A percentile compares a stretch with the other conserved stretches of the same genome.
Conservation (phyloP, 2,329 filamentous ascomycete species). For the Beauveria rudraprayagi region DNA sequence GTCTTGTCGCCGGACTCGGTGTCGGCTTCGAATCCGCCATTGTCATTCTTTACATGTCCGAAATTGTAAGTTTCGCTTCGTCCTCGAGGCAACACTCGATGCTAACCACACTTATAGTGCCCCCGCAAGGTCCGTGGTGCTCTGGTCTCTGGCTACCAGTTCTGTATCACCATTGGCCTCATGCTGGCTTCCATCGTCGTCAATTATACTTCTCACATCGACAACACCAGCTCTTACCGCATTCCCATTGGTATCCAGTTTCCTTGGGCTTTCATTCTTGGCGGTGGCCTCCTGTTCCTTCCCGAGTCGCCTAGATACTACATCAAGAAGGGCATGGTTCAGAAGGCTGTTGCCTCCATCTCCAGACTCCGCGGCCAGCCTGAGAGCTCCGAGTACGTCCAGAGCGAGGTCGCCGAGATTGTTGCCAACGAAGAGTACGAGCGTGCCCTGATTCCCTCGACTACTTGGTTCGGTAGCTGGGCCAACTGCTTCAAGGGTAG, state of each 20-base stretch:
- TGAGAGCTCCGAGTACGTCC: constrained; percentile 63
- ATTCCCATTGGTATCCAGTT: constrained; percentile 78
- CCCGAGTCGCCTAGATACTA: constrained; percentile 83
- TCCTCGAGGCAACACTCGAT: constrained; percentile 10
- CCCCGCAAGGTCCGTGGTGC: constrained; percentile 68
- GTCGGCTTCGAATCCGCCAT: constrained; percentile 75
- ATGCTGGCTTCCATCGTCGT: constrained; percentile 66
- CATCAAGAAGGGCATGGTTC: constrained; percentile 67
- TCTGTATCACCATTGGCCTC: constrained; percentile 74
- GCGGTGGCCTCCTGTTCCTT: constrained; percentile 61
- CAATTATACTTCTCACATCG: constrained; percentile 58
- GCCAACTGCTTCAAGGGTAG: constrained; percentile 58
- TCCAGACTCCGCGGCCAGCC: constrained; percentile 67
- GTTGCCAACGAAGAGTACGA: constrained; percentile 87
- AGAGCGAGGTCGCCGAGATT: constrained; percentile 74
- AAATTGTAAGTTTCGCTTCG: constrained; percentile 47
- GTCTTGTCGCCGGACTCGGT: constrained; percentile 68
- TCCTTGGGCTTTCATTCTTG: constrained; percentile 71
- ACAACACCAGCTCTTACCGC: constrained; percentile 62
- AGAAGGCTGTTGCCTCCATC: constrained; percentile 55
- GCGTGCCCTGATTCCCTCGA: constrained; percentile 56
- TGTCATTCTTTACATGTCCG: constrained; percentile 81
- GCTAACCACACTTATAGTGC: constrained; percentile 24
- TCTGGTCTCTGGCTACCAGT: constrained; percentile 75
- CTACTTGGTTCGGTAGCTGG: constrained; percentile 63